phyloP scores from a whole-genome alignment of 2,329 filamentous ascomycete species.

The Aspergillus sclerotialis region DNA sequence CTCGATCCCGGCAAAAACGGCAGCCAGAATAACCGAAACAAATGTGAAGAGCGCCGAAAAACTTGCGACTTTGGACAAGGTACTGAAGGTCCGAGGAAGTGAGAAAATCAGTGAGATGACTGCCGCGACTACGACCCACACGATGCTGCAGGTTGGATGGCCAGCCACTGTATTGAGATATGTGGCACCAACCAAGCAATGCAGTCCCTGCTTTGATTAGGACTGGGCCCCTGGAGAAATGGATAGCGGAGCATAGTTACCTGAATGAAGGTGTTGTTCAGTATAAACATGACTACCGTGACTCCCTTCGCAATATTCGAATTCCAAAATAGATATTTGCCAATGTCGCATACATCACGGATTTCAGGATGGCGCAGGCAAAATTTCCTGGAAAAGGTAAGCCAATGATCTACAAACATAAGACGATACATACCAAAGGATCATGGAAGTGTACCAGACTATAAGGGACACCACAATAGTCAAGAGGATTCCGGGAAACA shows the following conservation, averaged over 20 bases:
- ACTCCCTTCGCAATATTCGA: constrained; percentile 63
- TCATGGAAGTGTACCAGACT: constrained; percentile 75
- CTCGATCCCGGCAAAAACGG: constrained; percentile 74
- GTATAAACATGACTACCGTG: constrained; percentile 77
- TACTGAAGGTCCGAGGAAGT: constrained; percentile 75
- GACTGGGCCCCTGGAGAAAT: background rate
- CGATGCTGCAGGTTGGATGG: constrained; percentile 67
- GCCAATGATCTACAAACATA: constrained; percentile 9
- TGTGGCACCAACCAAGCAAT: constrained; percentile 76
- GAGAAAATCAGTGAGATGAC: constrained; percentile 72
- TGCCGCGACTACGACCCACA: constrained; percentile 67
- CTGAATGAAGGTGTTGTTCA: constrained; percentile 92
- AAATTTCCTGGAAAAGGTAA: constrained; percentile 61
- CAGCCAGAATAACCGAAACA: constrained; percentile 75
- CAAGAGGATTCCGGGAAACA: constrained; percentile 79
- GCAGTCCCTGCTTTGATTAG: constrained; percentile 53
- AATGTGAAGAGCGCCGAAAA: constrained; percentile 83
- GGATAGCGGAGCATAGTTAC: constrained; percentile 32
- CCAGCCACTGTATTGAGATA: constrained; percentile 85
- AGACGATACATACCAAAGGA: constrained; percentile 47
- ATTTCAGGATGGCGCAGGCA: constrained; percentile 86
- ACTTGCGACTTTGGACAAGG: constrained; percentile 71
- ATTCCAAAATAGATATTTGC: constrained; percentile 90
- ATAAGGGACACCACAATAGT: constrained; percentile 70
- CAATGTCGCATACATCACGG: constrained; percentile 87